Evolutionary conservation across 2,329 filamentous ascomycete genomes (phyloP).

Genomic region (Dothideomycetes sp.): DNA sequence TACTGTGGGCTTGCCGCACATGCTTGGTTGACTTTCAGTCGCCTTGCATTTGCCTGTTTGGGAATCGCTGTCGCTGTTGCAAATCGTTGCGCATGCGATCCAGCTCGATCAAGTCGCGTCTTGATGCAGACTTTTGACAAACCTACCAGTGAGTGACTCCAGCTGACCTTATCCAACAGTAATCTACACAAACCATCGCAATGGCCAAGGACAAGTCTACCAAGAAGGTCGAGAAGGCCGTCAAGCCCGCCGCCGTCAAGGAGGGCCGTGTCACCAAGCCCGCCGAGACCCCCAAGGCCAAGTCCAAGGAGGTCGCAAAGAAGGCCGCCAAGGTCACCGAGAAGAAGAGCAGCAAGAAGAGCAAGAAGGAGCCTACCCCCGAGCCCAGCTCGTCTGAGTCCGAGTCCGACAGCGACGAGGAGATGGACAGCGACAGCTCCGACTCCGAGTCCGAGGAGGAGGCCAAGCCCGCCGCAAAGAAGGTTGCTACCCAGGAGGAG

Average conservation of each 20-base stretch:
- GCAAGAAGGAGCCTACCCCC: conserved; percentile 36
- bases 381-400: conserved; percentile 29
- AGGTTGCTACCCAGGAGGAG: conserved; percentile 13
- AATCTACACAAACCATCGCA: conserved; percentile 7
- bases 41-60: conserved; percentile 1
- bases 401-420: conserved; percentile 20
- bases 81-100: not conserved
- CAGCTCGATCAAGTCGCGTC: not conserved
- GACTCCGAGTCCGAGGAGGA: conserved; percentile 17
- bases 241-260: conserved; percentile 44
- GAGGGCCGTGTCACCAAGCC: conserved; percentile 57
- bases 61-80: conserved; percentile 8
- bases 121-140: not conserved
- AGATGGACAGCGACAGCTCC: conserved; percentile 24
- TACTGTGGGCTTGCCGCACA: conserved; percentile 21
- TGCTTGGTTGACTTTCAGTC: conserved; percentile 1
- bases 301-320: conserved; percentile 59
- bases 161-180: not conserved
- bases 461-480: conserved; percentile 20
- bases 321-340: conserved; percentile 41
- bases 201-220: conserved; percentile 34
- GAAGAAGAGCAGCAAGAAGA: conserved; percentile 32
- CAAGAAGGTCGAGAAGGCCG: conserved; percentile 16
- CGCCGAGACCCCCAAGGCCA: conserved; percentile 51
- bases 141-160: not conserved